Evolutionary conservation across 139 green algal species (phyloP).

Genomic region (Desmodesmus armatus): DNA sequence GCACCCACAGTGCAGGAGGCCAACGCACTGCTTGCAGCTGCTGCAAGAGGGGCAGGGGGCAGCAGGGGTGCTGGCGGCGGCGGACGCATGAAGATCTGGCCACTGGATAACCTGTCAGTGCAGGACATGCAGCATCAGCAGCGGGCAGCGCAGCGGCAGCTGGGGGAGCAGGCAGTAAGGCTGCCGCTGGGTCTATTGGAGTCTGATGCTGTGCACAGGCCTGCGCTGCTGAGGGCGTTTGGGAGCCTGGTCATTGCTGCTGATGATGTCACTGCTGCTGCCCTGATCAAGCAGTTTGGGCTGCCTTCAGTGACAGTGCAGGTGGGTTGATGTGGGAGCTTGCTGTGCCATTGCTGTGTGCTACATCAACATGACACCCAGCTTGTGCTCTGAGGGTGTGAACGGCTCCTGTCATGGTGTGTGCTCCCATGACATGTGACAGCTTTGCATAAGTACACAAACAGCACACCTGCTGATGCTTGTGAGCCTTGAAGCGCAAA

Average conservation of each 20-base stretch:
- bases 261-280: constrained; percentile 49
- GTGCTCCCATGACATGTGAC: too few species aligned
- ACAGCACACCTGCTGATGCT: too few species aligned
- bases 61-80: background rate
- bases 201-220: background rate
- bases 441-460: too few species aligned
- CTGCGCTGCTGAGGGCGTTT: constrained; percentile 58
- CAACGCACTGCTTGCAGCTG: constrained; percentile 17
- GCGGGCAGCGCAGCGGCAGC: constrained; percentile 41
- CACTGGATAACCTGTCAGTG: constrained; percentile 43
- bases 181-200: constrained; percentile 52
- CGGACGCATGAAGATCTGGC: constrained; percentile 52
- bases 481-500: too few species aligned
- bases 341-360: too few species aligned
- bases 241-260: constrained; percentile 56
- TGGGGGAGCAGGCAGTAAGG: constrained; percentile 20
- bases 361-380: too few species aligned
- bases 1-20: constrained; percentile 6
- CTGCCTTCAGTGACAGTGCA: too few species aligned
- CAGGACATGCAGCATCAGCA: constrained; percentile 21
- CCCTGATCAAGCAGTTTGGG: constrained; percentile 43
- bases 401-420: too few species aligned
- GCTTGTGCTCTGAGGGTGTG: too few species aligned
- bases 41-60: background rate
- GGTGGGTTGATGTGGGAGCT: too few species aligned